Evolutionary conservation across 371 early-diverging fungal genomes (phyloP), one percentile per base, ranked within the genome.

Genomic region (Mucor circinelloides): DNA sequence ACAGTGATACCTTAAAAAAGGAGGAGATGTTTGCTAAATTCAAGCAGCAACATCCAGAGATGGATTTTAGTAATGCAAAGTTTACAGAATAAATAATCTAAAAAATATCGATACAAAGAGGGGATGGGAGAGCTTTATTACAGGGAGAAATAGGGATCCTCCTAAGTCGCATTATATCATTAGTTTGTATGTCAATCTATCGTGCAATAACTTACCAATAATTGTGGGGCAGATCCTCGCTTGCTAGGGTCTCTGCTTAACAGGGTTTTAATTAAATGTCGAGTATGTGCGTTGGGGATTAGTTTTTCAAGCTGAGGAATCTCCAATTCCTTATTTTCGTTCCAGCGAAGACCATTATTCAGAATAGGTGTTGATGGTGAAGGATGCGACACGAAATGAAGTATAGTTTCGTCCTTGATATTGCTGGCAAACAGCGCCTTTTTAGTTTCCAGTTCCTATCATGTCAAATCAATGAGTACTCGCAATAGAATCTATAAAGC

Each of bases 1-100:
- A 92, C 28, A 93, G 93, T 72, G 97, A 97, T 54, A 91, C 94
- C 25, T 63, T 87, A 42, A 87, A 91, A 75, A 94, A 95, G 75
- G 83, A 84, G 46, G 89, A 93, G 8, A 87, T 92, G 64, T 83
- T 97, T 54, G 83, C 88, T 66, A 91, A 90, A 66, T 96, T 95
- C 80, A 84, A 94, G 75, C 64, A 76, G 28, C 85, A 85, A 56
- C 84, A 84, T 60, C 84, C 84, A 2, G 84, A 84, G 60, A 77
- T 84, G 82, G 82, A 84, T 64, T 81, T 84, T 72, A 81, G 84
- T 70, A 68, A 62, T 54, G 67, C 67, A 25, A 72, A 72, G n/a
- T 65, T 72, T 31, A 17, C 66, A 42, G 64, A 69, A 64, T 54
- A 64, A 69, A 30, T 17, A 44, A 40, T 36, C 32, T 44, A 32